A percentile compares a stretch with the other conserved stretches of the same genome.
phyloP scores from a whole-genome alignment of 768 basidiomycete species.

The Ramaria sp. region DNA sequence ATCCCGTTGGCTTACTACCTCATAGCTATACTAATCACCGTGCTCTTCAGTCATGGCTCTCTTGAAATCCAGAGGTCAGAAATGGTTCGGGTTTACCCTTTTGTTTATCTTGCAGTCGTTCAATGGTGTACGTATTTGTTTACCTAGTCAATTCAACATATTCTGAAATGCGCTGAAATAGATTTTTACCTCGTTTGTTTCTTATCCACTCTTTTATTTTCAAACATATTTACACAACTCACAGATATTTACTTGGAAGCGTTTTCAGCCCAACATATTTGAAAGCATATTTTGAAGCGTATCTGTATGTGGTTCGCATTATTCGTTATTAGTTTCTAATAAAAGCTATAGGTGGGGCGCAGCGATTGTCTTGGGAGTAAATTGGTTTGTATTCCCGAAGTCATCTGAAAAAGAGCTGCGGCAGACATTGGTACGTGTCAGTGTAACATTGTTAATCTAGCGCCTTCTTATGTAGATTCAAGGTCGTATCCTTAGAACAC shows the following conservation, averaged over 20 bases:
- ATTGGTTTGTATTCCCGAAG: conserved; percentile 18
- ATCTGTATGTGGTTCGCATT: conserved; percentile 5
- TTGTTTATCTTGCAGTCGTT: conserved; percentile 20
- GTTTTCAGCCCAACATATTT: conserved; percentile 17
- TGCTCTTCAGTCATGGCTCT: conserved; percentile 14
- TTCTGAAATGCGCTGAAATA: background rate
- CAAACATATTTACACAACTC: background rate
- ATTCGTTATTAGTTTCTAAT: background rate
- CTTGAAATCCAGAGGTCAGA: conserved; percentile 17
- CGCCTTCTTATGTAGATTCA: background rate
- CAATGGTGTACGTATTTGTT: conserved; percentile 11
- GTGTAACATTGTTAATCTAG: background rate
- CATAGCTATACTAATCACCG: background rate
- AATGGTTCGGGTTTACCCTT: conserved; percentile 19
- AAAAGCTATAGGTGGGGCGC: conserved; percentile 15
- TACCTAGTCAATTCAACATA: background rate
- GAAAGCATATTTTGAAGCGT: conserved; percentile 17
- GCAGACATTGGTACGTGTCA: conserved; percentile 14
- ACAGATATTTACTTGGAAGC: conserved; percentile 7
- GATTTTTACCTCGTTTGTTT: conserved; percentile 15
- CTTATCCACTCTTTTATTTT: background rate
- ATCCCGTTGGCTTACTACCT: background rate
- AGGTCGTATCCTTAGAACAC: conserved; percentile 17
- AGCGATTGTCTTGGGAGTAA: conserved; percentile 19
- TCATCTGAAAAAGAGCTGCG: conserved; percentile 20